A percentile compares a stretch with the other conserved stretches of the same genome.
phyloP scores from a whole-genome alignment of 768 basidiomycete species.

The Cystobasidiopsis lactophilus region DNA sequence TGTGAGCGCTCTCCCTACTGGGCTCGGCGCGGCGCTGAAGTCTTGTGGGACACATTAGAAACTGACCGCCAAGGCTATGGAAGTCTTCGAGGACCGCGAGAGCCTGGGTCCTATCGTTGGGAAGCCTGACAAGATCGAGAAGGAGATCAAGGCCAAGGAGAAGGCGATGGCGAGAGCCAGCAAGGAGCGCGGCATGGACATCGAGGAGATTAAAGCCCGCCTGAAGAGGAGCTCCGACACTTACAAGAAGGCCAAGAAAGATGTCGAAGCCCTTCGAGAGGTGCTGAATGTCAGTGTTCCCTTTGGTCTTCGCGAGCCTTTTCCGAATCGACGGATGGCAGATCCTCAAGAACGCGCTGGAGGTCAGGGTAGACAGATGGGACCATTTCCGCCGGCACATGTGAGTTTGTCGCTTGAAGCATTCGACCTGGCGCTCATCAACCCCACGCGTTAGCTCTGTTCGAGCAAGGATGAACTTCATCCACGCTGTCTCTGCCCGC shows the following conservation, averaged over 20 bases:
- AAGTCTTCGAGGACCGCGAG: conserved; percentile 33
- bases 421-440: too few relatives aligned
- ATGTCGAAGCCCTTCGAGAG: conserved; percentile 32
- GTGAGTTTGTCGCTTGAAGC: too few relatives aligned
- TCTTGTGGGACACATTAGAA: too few relatives aligned
- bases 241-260: conserved; percentile 39
- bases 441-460: too few relatives aligned
- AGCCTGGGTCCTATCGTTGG: conserved; percentile 25
- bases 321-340: too few relatives aligned
- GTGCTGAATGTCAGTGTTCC: conserved; percentile 14
- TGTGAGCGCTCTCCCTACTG: too few relatives aligned
- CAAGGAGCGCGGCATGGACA: conserved; percentile 48
- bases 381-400: conserved; percentile 70
- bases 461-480: conserved; percentile 46
- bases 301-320: too few relatives aligned
- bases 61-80: conserved; percentile 39
- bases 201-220: conserved; percentile 54
- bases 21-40: too few relatives aligned
- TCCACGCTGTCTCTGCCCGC: conserved; percentile 56
- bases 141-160: conserved; percentile 41
- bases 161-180: conserved; percentile 46
- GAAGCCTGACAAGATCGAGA: conserved; percentile 27
- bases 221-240: conserved; percentile 42
- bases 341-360: conserved; percentile 46
- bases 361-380: conserved; percentile 50